Conservation (phyloP, 2,329 filamentous ascomycete genomes). For the Pseudogymnoascus sp. region DNA sequence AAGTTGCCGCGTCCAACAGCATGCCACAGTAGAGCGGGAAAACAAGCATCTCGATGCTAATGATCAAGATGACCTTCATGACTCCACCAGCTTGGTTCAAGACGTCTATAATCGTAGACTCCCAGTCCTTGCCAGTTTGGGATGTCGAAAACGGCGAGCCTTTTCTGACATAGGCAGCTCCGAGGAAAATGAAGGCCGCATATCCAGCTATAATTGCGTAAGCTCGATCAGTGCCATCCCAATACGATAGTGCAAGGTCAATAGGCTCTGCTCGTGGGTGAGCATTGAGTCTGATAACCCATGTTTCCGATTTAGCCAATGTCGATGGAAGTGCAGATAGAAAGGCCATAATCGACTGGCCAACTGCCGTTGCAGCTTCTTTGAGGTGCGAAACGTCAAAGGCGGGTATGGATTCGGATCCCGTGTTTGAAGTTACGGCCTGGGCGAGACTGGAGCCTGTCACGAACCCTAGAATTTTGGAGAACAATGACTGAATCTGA, state of each 20-base stretch:
- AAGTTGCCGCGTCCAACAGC: conserved; percentile 76
- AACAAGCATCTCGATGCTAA: conserved; percentile 96
- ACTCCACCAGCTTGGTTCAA: conserved; percentile 92
- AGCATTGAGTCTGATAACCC: conserved; percentile 49
- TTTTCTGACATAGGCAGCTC: conserved; percentile 70
- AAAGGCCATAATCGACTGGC: conserved; percentile 11
- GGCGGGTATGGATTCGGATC: not conserved
- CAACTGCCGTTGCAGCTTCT: not conserved
- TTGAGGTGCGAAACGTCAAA: not conserved
- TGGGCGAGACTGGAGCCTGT: not conserved
- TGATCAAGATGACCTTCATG: conserved; percentile 95
- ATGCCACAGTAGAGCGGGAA: conserved; percentile 95
- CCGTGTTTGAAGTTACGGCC: not conserved
- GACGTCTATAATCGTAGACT: conserved; percentile 71
- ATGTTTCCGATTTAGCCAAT: conserved; percentile 40
- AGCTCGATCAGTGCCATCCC: conserved; percentile 56
- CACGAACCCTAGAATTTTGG: conserved; percentile 9
- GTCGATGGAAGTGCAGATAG: conserved; percentile 28
- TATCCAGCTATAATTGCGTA: conserved; percentile 78
- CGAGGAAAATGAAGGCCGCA: conserved; percentile 61
- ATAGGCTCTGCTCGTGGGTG: conserved; percentile 29
- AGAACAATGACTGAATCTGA: conserved; percentile 47
- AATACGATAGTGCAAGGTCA: conserved; percentile 55
- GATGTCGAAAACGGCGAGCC: conserved; percentile 58
- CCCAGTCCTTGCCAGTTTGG: conserved; percentile 52